These are phyloP conservation scores for Penicillium lividum DNA, from an alignment of 495 filamentous ascomycete species.

Conservation along the genomic window DNA sequence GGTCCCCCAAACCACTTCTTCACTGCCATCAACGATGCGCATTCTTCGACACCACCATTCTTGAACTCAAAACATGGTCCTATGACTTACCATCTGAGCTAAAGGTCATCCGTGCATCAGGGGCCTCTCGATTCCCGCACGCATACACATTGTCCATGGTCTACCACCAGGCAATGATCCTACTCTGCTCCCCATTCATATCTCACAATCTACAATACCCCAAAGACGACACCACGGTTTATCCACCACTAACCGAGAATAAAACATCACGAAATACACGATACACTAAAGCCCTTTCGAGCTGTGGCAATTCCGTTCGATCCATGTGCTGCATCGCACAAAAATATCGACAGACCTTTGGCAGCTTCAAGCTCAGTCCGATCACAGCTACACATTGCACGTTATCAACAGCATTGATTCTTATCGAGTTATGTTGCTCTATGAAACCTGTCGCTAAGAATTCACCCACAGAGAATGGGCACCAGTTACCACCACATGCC, in stretches of 20 bases:
- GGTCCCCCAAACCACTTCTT: constrained; percentile 29
- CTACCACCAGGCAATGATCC: constrained; percentile 28
- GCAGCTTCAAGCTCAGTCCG: constrained; percentile 31
- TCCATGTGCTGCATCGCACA: constrained; percentile 25
- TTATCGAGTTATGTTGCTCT: constrained; percentile 27
- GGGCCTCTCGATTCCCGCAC: constrained; percentile 26
- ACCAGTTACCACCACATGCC: constrained; percentile 13
- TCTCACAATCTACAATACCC: neutral
- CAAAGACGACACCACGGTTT: neutral
- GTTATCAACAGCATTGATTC: constrained; percentile 27
- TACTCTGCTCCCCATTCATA: constrained; percentile 30
- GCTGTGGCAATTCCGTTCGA: constrained; percentile 23
- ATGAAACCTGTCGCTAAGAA: neutral
- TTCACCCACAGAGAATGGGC: neutral
- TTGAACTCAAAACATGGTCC: constrained; percentile 32
- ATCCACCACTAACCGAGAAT: neutral
- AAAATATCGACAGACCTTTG: constrained; percentile 32
- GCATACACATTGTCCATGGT: constrained; percentile 32
- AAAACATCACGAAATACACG: constrained; percentile 1
- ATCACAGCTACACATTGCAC: constrained; percentile 34
- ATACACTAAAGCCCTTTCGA: constrained; percentile 11
- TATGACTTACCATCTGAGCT: constrained; percentile 29
- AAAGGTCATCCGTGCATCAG: constrained; percentile 17
- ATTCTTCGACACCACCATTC: constrained; percentile 31
- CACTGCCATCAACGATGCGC: constrained; percentile 18